Evolutionary conservation across 257 asterid species (phyloP).

Genomic region (Cinchona pubescens): DNA sequence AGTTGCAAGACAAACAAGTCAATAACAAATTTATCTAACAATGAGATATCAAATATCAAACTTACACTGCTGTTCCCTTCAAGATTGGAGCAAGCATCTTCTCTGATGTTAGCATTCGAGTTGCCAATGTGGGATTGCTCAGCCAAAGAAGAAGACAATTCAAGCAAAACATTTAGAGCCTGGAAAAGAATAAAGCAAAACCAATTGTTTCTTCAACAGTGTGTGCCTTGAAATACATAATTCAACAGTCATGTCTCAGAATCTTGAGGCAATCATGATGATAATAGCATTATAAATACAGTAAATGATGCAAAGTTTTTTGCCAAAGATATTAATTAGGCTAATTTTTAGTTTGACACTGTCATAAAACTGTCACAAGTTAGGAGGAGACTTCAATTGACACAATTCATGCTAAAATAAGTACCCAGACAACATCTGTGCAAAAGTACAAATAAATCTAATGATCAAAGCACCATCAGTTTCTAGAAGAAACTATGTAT

Average conservation of each 20-base stretch:
- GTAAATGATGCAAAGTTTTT: neutral
- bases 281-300: neutral
- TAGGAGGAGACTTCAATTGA: neutral
- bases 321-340: neutral
- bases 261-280: neutral
- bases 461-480: neutral
- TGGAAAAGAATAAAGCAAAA: slow-evolving; percentile 31
- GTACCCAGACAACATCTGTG: neutral
- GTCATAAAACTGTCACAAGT: neutral
- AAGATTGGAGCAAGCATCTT: slow-evolving; percentile 37
- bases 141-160: slow-evolving; percentile 56
- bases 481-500: neutral
- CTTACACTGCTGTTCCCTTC: slow-evolving; percentile 54
- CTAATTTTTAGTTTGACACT: neutral
- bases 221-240: neutral
- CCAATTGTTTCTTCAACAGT: neutral
- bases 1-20: neutral
- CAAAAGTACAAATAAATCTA: neutral
- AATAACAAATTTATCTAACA: slow-evolving; percentile 1
- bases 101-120: slow-evolving; percentile 32
- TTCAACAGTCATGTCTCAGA: neutral
- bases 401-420: neutral
- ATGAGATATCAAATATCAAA: slow-evolving; percentile 18
- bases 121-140: slow-evolving; percentile 33
- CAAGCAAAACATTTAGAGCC: slow-evolving; percentile 79